Evolutionary conservation across 148 eudicot genomes (phyloP).

Genomic region (Chenopodium album): DNA sequence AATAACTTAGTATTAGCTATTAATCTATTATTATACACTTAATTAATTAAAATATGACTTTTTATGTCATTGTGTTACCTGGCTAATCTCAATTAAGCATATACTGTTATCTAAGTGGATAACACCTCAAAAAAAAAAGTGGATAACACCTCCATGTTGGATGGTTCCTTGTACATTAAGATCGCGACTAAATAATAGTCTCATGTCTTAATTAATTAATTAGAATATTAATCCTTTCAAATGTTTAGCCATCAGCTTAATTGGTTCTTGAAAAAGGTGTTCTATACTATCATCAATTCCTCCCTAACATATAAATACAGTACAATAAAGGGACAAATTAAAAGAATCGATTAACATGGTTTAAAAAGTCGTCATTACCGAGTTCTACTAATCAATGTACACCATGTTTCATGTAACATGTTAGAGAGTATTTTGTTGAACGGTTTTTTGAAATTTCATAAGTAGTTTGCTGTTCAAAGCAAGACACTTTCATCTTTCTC

Average conservation of each 20-base stretch:
- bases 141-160: background rate
- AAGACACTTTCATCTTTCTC: too few species aligned
- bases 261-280: background rate
- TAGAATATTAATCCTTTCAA: background rate
- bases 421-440: too few species aligned
- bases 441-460: too few species aligned
- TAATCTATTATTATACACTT: too few species aligned
- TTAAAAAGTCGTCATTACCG: too few species aligned
- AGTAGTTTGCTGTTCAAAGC: too few species aligned
- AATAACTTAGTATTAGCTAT: background rate
- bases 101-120: background rate
- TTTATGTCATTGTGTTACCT: background rate
- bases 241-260: background rate
- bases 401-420: too few species aligned
- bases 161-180: background rate
- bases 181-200: background rate
- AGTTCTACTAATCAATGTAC: too few species aligned
- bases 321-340: too few species aligned
- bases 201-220: background rate
- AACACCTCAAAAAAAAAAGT: background rate
- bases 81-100: background rate
- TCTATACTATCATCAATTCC: too few species aligned
- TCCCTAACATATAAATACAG: too few species aligned
- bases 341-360: too few species aligned
- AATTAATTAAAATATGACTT: background rate